A percentile compares a stretch with the other conserved stretches of the same genome.
phyloP scores from a whole-genome alignment of 2,329 filamentous ascomycete species.

The Aschersonia sp. region DNA sequence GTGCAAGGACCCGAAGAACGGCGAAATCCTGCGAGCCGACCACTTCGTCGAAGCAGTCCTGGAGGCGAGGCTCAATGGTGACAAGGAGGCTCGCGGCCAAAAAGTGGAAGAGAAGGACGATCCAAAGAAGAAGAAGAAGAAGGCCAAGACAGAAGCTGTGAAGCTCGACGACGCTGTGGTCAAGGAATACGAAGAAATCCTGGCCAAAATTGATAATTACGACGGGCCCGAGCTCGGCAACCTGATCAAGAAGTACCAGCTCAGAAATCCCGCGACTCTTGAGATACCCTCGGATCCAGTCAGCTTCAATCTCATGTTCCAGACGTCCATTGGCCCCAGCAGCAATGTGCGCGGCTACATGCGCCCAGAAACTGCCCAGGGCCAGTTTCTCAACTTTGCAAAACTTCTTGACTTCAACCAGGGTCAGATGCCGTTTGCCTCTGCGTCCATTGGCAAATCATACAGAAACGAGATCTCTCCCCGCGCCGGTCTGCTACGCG shows the following conservation, averaged over 20 bases:
- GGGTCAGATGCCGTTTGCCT: slow-evolving; percentile 89
- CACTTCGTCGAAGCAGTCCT: slow-evolving; percentile 93
- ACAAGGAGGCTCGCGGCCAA: slow-evolving; percentile 83
- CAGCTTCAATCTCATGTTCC: slow-evolving; percentile 98
- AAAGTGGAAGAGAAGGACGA: slow-evolving; percentile 64
- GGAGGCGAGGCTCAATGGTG: slow-evolving; percentile 71
- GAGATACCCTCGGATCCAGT: slow-evolving; percentile 67
- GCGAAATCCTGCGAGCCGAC: slow-evolving; percentile 90
- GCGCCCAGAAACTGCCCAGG: slow-evolving; percentile 90
- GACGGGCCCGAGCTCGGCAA: slow-evolving; percentile 71
- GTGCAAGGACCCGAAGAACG: slow-evolving; percentile 96
- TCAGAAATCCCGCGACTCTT: slow-evolving; percentile 74
- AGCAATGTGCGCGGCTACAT: slow-evolving; percentile 76
- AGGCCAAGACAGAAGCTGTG: slow-evolving; percentile 65
- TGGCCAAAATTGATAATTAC: slow-evolving; percentile 94
- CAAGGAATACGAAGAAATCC: slow-evolving; percentile 77
- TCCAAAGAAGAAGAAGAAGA: slow-evolving; percentile 73
- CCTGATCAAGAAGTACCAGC: slow-evolving; percentile 81
- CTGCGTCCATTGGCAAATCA: slow-evolving; percentile 91
- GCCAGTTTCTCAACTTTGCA: slow-evolving; percentile 93
- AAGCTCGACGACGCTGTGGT: slow-evolving; percentile 79
- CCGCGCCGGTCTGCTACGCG: slow-evolving; percentile 75
- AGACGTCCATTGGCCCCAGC: slow-evolving; percentile 85
- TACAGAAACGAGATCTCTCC: slow-evolving; percentile 98
- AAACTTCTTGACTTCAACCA: slow-evolving; percentile 97